A percentile compares a stretch with the other conserved stretches of the same genome.
These are phyloP conservation scores for Boletus rubroflammeus DNA, from an alignment of 768 basidiomycete species.

Conservation along the genomic window DNA sequence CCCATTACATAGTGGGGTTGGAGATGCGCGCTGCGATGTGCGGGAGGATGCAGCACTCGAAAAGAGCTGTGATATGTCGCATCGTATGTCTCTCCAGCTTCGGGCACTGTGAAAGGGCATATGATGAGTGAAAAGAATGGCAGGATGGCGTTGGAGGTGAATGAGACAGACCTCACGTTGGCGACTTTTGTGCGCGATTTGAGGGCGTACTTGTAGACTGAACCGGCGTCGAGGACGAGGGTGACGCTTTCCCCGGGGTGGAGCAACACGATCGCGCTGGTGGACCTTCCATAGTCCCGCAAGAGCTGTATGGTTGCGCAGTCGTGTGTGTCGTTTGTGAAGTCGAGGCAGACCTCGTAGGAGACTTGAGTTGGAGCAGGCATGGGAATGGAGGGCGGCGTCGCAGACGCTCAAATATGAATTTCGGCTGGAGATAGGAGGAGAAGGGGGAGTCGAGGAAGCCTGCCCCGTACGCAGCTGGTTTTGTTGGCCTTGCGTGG, in stretches of 20 bases:
- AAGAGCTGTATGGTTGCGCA: constrained; percentile 61
- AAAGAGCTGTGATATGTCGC: constrained; percentile 60
- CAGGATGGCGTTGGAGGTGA: not conserved
- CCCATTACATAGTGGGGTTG: constrained; percentile 43
- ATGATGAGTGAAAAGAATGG: constrained; percentile 1
- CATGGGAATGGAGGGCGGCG: constrained; percentile 38
- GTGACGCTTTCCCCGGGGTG: constrained; percentile 62
- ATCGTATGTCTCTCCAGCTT: constrained; percentile 62
- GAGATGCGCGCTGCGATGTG: constrained; percentile 32
- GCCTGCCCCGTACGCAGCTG: constrained; percentile 24
- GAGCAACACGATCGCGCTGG: constrained; percentile 52
- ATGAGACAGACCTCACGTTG: constrained; percentile 57
- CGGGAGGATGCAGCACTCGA: constrained; percentile 34
- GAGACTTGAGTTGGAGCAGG: constrained; percentile 50
- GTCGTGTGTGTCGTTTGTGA: constrained; percentile 67
- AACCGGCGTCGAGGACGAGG: constrained; percentile 65
- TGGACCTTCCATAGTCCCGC: constrained; percentile 57
- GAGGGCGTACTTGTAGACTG: constrained; percentile 64
- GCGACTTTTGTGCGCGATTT: constrained; percentile 63
- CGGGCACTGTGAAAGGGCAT: constrained; percentile 45
- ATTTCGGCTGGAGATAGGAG: constrained; percentile 16
- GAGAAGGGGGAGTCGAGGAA: constrained; percentile 15
- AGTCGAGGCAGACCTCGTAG: constrained; percentile 65
- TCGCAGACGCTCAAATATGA: constrained; percentile 34
- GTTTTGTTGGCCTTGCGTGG: constrained; percentile 35